Percentiles rank a stretch among this genome's conserved stretches.
These are phyloP conservation scores for Tetrahymena malaccensis DNA, from an alignment of 73 alveolate genomes.

Conservation along the genomic window DNA sequence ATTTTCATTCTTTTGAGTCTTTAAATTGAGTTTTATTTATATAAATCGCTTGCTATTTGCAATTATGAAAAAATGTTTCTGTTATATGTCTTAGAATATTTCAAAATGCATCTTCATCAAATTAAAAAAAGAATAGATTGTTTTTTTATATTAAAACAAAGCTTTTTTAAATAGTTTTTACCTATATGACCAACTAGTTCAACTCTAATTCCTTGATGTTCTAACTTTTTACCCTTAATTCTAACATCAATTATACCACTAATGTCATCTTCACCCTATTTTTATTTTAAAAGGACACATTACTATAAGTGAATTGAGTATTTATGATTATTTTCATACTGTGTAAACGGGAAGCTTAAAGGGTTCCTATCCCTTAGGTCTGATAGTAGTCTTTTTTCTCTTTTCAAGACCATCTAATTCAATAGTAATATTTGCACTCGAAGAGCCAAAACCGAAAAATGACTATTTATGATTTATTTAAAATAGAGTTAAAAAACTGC, in stretches of 20 bases:
- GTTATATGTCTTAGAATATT: not conserved
- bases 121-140: no score
- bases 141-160: no score
- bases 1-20: not conserved
- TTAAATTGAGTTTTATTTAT: not conserved
- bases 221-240: constrained; percentile 24
- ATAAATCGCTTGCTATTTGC: not conserved
- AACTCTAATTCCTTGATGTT: constrained; percentile 30
- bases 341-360: constrained; percentile 25
- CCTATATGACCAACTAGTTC: constrained; percentile 43
- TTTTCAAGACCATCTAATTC: constrained; percentile 41
- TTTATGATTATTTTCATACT: not conserved
- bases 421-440: constrained; percentile 3
- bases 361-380: constrained; percentile 11
- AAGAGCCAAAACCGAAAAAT: not conserved
- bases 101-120: no score
- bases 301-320: not conserved
- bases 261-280: constrained; percentile 41
- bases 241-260: constrained; percentile 26
- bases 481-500: not conserved
- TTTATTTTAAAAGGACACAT: not conserved
- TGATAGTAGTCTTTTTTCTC: constrained; percentile 22
- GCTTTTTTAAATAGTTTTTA: not conserved
- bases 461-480: not conserved
- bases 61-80: no score